Percentiles rank a stretch among this genome's conserved stretches.
These are phyloP conservation scores for Solanum verrucosum DNA, from an alignment of 257 asterid species.

Conservation along the genomic window DNA sequence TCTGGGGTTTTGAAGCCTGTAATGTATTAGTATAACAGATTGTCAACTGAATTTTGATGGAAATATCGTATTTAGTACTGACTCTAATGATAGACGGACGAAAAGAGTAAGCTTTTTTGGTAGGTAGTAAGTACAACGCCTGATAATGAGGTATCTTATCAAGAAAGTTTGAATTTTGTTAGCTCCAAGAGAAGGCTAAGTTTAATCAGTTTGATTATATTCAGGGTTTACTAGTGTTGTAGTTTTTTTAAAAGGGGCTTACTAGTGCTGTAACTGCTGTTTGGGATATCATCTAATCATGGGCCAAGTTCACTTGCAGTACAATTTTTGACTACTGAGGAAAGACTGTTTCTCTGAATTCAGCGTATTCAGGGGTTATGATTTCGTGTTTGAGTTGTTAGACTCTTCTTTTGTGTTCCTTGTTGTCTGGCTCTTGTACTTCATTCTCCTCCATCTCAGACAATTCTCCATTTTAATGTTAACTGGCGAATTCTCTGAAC, in stretches of 20 bases:
- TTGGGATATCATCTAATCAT: neutral
- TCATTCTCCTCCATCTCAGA: neutral
- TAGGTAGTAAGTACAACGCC: neutral
- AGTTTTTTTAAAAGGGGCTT: neutral
- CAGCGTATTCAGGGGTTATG: neutral
- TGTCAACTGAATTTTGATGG: neutral
- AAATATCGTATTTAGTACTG: neutral
- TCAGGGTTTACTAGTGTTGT: neutral
- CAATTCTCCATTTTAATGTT: neutral
- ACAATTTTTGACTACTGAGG: neutral
- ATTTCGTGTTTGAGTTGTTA: neutral
- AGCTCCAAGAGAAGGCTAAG: neutral
- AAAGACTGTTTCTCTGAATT: neutral
- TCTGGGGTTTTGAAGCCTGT: neutral
- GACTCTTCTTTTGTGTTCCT: neutral
- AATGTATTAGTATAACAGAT: neutral
- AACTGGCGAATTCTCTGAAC: neutral
- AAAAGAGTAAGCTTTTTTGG: neutral
- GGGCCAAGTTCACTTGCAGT: neutral
- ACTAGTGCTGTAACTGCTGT: neutral
- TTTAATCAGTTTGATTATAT: neutral
- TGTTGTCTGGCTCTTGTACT: neutral
- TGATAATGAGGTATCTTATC: neutral
- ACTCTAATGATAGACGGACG: neutral
- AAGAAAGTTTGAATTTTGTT: neutral